These are phyloP conservation scores for Leucogyrophana mollusca DNA, from an alignment of 768 basidiomycete species.

Conservation along the genomic window DNA sequence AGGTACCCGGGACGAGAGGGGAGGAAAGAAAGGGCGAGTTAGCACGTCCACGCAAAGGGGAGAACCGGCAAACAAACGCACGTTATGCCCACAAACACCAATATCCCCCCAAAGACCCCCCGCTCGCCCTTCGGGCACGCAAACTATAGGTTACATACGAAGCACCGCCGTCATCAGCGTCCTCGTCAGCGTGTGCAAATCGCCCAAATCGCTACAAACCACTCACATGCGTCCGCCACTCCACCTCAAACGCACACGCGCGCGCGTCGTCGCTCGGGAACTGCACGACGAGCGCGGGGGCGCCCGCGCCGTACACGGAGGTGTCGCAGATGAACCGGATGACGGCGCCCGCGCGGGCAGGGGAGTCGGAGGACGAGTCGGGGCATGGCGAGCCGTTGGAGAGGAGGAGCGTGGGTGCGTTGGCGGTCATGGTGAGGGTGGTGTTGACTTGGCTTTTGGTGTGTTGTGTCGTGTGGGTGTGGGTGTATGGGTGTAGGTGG, in stretches of 20 bases:
- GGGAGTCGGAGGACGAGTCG: constrained; percentile 52
- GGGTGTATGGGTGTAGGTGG: neutral
- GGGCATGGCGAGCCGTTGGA: constrained; percentile 66
- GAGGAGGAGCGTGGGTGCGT: constrained; percentile 55
- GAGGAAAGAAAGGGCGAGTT: neutral
- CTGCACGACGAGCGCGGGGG: constrained; percentile 59
- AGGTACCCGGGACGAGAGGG: neutral
- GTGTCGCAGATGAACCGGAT: constrained; percentile 79
- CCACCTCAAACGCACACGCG: constrained; percentile 78
- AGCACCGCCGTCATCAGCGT: neutral
- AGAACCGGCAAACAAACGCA: constrained; percentile 35
- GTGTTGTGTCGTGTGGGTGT: constrained; percentile 36
- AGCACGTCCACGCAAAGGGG: neutral
- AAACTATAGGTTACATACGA: constrained; percentile 36
- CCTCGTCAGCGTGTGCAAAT: too few species aligned
- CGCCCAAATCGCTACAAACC: neutral
- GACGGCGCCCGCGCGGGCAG: constrained; percentile 73
- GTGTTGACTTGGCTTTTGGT: constrained; percentile 43
- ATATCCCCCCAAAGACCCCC: constrained; percentile 47
- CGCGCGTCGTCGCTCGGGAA: constrained; percentile 58
- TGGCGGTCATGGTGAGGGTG: constrained; percentile 53
- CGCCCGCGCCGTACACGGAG: constrained; percentile 55
- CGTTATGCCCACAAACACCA: constrained; percentile 58
- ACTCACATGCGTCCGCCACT: constrained; percentile 81
- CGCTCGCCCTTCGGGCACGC: constrained; percentile 72